Base-by-base conservation (phyloP, 2,329 filamentous ascomycete species). In the Setomelanomma holmii region DNA sequence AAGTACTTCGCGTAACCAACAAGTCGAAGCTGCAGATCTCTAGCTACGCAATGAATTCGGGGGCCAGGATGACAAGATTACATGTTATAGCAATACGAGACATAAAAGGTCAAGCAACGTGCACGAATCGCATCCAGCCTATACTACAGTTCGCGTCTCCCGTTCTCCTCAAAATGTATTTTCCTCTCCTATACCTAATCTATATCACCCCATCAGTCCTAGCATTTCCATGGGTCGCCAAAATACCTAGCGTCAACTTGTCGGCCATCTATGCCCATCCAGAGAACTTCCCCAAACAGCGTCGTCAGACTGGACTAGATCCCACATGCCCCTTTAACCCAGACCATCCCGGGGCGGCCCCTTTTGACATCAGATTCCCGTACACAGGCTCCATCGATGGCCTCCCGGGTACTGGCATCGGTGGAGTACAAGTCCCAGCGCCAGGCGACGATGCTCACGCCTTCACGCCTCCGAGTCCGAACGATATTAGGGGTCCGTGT, bases 361-460 rank as follows among this genome's bases (percentile, higher is more conserved):
- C 58, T 38, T 60, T 53, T 24, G 48, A 45, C 33, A 34, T 22
- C 20, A 48, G 55, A 16, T 64, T 55, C n/a, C 76, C 75, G n/a
- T 80, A 80, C 58, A 76, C 75, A 35, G 69, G 70, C 21, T 77
- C 78, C 1, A 71, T 71, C 49, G 73, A 78, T 45, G 78, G 78
- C 35, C 10, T 61, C 10, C 70, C 67, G n/a, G 78, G 78, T 2
- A 76, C 69, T 8, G 74, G 72, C 1, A 69, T 60, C 24, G 78
- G 79, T 40, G 78, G 78, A 1, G 78, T 74, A 12, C 7, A 30
- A 12, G 24, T 80, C 0, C 78, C 79, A 22, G 77, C 73, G 11
- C 59, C 62, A 21, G 73, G 73, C n/a, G 77, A 79, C 47, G 68
- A 53, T 21, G 75, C 72, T 5, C 62, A 65, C 34, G 51, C 49